Base-by-base conservation (phyloP, 2,329 filamentous ascomycete species). In the Monosporascus cannonballus region DNA sequence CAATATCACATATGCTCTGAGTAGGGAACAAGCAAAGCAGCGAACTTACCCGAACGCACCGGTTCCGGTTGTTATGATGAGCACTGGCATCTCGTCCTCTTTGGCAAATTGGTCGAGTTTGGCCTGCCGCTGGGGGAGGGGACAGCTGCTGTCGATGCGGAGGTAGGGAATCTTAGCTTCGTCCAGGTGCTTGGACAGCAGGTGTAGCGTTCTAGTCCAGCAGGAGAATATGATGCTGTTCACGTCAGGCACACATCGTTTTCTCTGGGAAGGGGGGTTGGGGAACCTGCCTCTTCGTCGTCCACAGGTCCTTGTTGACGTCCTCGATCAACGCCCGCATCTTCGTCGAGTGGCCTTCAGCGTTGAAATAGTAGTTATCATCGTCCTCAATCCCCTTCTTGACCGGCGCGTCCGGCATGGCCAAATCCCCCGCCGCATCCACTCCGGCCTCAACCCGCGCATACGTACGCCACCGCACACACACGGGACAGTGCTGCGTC, bases 21-120 rank as follows among this genome's bases (percentile, higher is more conserved):
- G 24, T 25, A 20, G 39, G 15, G 39, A 20, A 20, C 3, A 42
- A 42, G 2, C 18, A 18, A 18, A 6, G 14, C 36, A 38, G 36
- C 36, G 9, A 14, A 54, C 67, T 48, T 59, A 76, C 76, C 77
- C 77, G 30, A 76, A 73, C 0, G 76, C 78, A 0, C 77, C 78
- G 0, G 76, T 78, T 0, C 77, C 77, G 0, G 73, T 76, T 0
- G 75, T 80, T 76, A 81, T 80, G 17, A 82, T 69, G 1, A 81
- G 64, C 0, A 80, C 70, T 0, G 61, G 65, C 0, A 64, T 51
- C 0, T 62, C 54, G 0, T 54, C 51, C 0, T 64, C 56, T 0
- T 55, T 56, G 0, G 63, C 61, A 46, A 80, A 79, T 0, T 66
- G 55, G 0, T 71, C 58, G 0, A 80, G 63, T 0, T 70, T 71